A percentile compares a stretch with the other conserved stretches of the same genome.
phyloP scores from a whole-genome alignment of 1,284 basidiomycete species.

The Papiliotrema terrestris region DNA sequence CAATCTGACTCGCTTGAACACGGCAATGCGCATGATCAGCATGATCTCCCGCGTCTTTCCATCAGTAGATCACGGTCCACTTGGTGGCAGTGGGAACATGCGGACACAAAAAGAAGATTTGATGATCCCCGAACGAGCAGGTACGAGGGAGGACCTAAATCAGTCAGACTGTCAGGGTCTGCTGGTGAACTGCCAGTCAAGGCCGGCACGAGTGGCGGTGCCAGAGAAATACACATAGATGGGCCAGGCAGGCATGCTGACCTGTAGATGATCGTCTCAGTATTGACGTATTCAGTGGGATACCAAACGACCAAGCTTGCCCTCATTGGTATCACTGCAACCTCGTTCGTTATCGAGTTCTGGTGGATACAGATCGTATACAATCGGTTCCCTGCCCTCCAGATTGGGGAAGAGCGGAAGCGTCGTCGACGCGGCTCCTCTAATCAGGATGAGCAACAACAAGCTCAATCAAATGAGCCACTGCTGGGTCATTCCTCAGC shows the following conservation, averaged over 20 bases:
- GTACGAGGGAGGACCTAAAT: too few relatives aligned
- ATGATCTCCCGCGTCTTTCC: background rate
- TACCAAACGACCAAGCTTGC: background rate
- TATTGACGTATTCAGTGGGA: background rate
- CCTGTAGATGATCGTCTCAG: constrained; percentile 1
- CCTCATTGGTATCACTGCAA: background rate
- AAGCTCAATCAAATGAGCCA: background rate
- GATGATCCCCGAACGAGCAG: too few relatives aligned
- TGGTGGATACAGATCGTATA: constrained; percentile 3
- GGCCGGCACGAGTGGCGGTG: too few relatives aligned
- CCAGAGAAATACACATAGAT: too few relatives aligned
- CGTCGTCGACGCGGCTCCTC: background rate
- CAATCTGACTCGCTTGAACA: constrained; percentile 1
- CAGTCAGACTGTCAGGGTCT: too few relatives aligned
- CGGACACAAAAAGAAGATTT: too few relatives aligned
- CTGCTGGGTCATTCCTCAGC: background rate
- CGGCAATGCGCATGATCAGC: background rate
- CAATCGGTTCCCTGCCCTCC: background rate
- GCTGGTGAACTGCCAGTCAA: too few relatives aligned
- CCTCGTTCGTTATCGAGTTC: background rate
- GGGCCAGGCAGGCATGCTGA: background rate
- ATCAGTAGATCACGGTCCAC: background rate
- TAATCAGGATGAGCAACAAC: background rate
- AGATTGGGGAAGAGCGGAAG: background rate
- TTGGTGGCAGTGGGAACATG: too few relatives aligned